Conservation (phyloP, 2,329 filamentous ascomycete species). For the Blastomyces gilchristii region DNA sequence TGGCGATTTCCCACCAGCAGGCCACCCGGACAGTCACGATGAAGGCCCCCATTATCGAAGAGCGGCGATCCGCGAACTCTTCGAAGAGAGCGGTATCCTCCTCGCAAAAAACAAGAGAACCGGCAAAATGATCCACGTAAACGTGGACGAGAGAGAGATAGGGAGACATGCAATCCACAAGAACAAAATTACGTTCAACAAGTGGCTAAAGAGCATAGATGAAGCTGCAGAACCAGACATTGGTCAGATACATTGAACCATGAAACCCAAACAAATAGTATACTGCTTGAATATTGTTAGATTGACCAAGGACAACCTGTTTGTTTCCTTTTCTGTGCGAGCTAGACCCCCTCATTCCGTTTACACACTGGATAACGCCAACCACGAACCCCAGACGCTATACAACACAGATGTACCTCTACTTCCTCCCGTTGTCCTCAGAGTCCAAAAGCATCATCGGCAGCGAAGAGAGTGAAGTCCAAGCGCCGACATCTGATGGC, state of each 20-base stretch:
- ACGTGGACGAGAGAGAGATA: constrained; percentile 49
- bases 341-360: constrained; percentile 53
- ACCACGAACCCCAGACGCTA: constrained; percentile 59
- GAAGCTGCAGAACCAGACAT: constrained; percentile 44
- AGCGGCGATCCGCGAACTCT: constrained; percentile 80
- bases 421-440: constrained; percentile 60
- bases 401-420: constrained; percentile 94
- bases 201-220: constrained; percentile 47
- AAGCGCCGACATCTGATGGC: constrained; percentile 61
- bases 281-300: neutral
- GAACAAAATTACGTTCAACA: constrained; percentile 53
- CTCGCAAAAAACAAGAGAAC: constrained; percentile 46
- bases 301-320: neutral
- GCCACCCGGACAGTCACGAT: constrained; percentile 49
- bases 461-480: constrained; percentile 46
- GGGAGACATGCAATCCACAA: constrained; percentile 60
- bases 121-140: constrained; percentile 50
- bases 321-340: neutral
- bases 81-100: constrained; percentile 88
- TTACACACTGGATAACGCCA: constrained; percentile 89
- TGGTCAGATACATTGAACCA: constrained; percentile 30
- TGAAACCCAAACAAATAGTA: neutral
- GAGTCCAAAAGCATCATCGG: constrained; percentile 25
- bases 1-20: constrained; percentile 44
- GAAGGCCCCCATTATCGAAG: constrained; percentile 68